Evolutionary conservation across 805 yeast species (phyloP).

Genomic region (Blastobotrys mokoenaii): DNA sequence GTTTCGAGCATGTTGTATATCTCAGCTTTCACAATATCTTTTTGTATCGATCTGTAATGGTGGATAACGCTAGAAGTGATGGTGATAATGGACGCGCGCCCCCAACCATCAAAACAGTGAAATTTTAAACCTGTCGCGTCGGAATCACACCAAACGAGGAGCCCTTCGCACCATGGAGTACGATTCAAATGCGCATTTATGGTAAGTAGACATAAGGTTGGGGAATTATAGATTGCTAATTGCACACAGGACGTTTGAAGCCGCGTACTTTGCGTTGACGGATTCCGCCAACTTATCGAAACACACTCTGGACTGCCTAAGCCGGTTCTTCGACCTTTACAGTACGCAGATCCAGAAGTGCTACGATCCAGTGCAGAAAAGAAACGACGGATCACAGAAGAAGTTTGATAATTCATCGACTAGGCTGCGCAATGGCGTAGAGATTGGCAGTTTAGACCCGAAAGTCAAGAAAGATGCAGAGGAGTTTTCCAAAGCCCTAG

Average conservation of each 20-base stretch:
- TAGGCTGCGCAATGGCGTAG: slow-evolving; percentile 1
- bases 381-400: slow-evolving; percentile 2
- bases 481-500: slow-evolving; percentile 8
- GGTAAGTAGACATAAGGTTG: too few relatives aligned
- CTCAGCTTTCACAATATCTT: too few relatives aligned
- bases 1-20: too few relatives aligned
- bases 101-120: too few relatives aligned
- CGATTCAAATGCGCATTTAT: too few relatives aligned
- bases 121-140: too few relatives aligned
- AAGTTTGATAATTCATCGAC: not conserved
- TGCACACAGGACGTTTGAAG: slow-evolving; percentile 12
- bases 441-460: slow-evolving; percentile 5
- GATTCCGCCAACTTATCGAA: not conserved
- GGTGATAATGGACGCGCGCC: too few relatives aligned
- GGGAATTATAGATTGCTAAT: too few relatives aligned
- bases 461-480: slow-evolving; percentile 10
- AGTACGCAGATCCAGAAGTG: slow-evolving; percentile 3
- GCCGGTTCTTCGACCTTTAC: slow-evolving; percentile 3
- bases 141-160: too few relatives aligned
- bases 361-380: slow-evolving; percentile 9
- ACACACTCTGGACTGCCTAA: slow-evolving; percentile 6
- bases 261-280: slow-evolving; percentile 10
- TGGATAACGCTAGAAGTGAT: too few relatives aligned
- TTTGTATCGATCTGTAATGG: too few relatives aligned
- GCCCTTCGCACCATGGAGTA: too few relatives aligned